Base-by-base conservation (phyloP, 2,329 filamentous ascomycete genomes). In the Helicocarpus griseus region DNA sequence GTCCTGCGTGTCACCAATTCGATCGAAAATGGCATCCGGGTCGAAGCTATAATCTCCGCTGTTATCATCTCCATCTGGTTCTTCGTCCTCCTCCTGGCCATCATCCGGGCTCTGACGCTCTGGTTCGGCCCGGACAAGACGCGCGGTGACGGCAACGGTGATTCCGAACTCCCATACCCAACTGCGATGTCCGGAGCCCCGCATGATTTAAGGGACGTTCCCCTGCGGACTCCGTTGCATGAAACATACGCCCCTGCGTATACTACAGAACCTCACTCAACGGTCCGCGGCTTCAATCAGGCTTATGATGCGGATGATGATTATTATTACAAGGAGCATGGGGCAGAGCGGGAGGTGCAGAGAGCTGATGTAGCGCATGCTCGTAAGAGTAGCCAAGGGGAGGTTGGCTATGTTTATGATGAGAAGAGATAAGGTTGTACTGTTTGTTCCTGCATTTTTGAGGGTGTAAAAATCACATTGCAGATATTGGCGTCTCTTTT, bases 31-130 rank as follows among this genome's bases (percentile, higher is more conserved):
- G 81, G 77, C 57, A 82, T 98, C 56, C 74, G 81, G 46, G 81
- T 82, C 54, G 88, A 96, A 69, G 83, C 86, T 1, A 79, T 95
- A 57, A 89, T 97, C 58, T 87, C 90, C 2, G 76, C 79, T 0
- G 80, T 77, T 48, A 72, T 98, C 4, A 69, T 96, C 11, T 72
- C 87, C 3, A 70, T 95, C 26, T 98, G 89, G 77, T 62, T 94
- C 49, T 68, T 93, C 55, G 78, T 95, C 53, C 80, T 88, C 4
- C 74, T 96, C 33, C 76, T 87, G 45, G 93, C 88, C 46, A 68
- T 91, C 51, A 68, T 81, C 45, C 81, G 88, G 53, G 83, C 84
- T 26, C 67, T 83, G 52, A 74, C 76, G 31, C 76, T 83, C 51
- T 80, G 86, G 70, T 72, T 74, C 50, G 72, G 73, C 26, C 77